Conservation (phyloP, 192 early-diverging fungal genomes). For the Thamnidium elegans region DNA sequence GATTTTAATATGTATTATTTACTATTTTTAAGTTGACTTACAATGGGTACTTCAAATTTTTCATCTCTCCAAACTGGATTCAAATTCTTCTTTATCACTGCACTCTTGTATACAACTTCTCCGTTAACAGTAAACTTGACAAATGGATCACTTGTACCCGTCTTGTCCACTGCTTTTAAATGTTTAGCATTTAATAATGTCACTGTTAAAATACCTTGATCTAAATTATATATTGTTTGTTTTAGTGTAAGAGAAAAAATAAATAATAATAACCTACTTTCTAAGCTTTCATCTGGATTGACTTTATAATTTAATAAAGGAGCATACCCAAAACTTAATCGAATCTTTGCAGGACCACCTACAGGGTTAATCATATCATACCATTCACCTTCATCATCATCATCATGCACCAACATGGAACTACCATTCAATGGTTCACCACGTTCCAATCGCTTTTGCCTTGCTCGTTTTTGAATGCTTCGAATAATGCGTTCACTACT, state of each 20-base stretch:
- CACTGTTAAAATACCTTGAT: conserved; percentile 40
- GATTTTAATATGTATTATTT: no score
- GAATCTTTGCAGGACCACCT: conserved; percentile 19
- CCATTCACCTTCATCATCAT: conserved; percentile 31
- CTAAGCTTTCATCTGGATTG: conserved; percentile 33
- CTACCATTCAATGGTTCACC: not conserved
- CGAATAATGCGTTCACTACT: conserved; percentile 21
- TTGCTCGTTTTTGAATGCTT: conserved; percentile 8
- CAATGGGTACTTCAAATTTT: conserved; percentile 33
- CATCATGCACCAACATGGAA: not conserved
- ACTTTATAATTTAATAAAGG: conserved; percentile 28
- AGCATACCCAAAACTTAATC: conserved; percentile 30
- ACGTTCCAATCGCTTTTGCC: not conserved
- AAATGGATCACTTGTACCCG: conserved; percentile 64
- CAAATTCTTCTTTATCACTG: conserved; percentile 57
- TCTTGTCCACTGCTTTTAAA: conserved; percentile 32
- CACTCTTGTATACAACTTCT: conserved; percentile 55
- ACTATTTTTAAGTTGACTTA: conserved; percentile 14
- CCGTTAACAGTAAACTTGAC: conserved; percentile 57
- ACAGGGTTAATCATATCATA: conserved; percentile 9
- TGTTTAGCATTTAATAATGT: conserved; percentile 33
- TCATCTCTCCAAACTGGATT: conserved; percentile 52
- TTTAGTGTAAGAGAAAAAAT: not conserved
- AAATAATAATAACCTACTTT: conserved; percentile 26
- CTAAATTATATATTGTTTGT: conserved; percentile 12